Evolutionary conservation across 2,329 filamentous ascomycete genomes (phyloP), one percentile per base, ranked within the genome.

Genomic region (Pseudofabraea citricarpa): DNA sequence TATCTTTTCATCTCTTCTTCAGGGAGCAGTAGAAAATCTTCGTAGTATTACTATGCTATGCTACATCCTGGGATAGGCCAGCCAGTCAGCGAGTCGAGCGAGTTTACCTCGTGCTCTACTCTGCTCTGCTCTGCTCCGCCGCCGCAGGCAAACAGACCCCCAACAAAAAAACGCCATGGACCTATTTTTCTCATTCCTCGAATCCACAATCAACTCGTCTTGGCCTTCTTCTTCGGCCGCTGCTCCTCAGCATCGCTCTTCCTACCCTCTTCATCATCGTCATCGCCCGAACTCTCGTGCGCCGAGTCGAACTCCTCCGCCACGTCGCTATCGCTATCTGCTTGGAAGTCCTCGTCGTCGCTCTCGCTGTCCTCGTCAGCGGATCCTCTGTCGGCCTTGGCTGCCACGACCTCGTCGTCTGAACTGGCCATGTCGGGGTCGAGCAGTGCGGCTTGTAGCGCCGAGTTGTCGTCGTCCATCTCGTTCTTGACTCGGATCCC

Each of bases 311-410:
- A 98, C 63, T 98, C 94, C 66, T 98, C 93, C 1, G 91, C 93
- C 2, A 96, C 90, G 55, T 98, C 93, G 41, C 87, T 94, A 52
- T 98, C 93, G 12, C 85, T 90, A 49, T 94, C 89, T 5, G 86
- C 87, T 56, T 86, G 79, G 74, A 98, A 98, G 69, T 98, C 93
- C 64, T 98, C 93, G 57, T 98, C 93, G 7, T 90, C 82, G 47
- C 86, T 91, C 71, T 97, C 91, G 61, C 91, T 87, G 58, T 98
- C 93, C 66, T 98, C 93, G 61, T 97, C 93, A 3, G 91, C 93
- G 21, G 87, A 93, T 51, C 93, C 91, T 46, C 90, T 83, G 64
- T 93, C 88, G 2, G 83, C 79, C 52, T 79, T 77, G 47, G 66
- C 77, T 21, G 73, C 81, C 6, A 83, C 85, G 32, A 86, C 84